Evolutionary conservation across 495 filamentous ascomycete species (phyloP).

Genomic region (Aspergillus wentii): DNA sequence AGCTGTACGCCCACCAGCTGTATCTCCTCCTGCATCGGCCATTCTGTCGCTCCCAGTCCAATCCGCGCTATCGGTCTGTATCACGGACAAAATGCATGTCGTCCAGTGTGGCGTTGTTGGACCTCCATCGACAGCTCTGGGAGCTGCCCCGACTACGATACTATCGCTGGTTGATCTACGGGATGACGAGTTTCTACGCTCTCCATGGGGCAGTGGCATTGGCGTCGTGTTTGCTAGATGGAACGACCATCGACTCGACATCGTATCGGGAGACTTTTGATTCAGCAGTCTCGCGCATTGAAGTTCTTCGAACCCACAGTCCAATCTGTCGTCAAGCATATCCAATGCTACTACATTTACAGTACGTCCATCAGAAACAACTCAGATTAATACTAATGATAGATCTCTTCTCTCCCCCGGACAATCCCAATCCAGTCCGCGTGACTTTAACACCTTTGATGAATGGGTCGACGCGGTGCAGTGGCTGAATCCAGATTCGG

Average conservation of each 20-base stretch:
- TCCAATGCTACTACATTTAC: constrained; percentile 3
- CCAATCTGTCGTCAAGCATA: background rate
- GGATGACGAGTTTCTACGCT: constrained; percentile 3
- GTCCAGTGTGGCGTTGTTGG: constrained; percentile 1
- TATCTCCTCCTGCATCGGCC: constrained; percentile 2
- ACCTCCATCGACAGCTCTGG: constrained; percentile 1
- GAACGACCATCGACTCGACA: background rate
- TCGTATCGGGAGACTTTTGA: background rate
- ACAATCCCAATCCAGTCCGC: too few species aligned
- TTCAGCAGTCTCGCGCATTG: background rate
- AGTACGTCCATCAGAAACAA: too few species aligned
- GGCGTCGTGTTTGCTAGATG: background rate
- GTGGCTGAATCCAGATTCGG: constrained; percentile 1
- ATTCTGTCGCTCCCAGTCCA: background rate
- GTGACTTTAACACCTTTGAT: constrained; percentile 1
- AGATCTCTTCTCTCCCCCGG: too few species aligned
- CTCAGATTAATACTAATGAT: too few species aligned
- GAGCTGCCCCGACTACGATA: constrained; percentile 1
- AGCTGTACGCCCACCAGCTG: constrained; percentile 1
- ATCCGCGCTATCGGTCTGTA: background rate
- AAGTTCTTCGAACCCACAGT: background rate
- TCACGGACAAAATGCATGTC: background rate
- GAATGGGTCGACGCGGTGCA: constrained; percentile 1
- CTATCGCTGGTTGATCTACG: constrained; percentile 1
- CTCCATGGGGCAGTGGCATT: constrained; percentile 1